Base-by-base conservation (phyloP, 345 rosid genomes). In the Cardamine resedifolia region DNA sequence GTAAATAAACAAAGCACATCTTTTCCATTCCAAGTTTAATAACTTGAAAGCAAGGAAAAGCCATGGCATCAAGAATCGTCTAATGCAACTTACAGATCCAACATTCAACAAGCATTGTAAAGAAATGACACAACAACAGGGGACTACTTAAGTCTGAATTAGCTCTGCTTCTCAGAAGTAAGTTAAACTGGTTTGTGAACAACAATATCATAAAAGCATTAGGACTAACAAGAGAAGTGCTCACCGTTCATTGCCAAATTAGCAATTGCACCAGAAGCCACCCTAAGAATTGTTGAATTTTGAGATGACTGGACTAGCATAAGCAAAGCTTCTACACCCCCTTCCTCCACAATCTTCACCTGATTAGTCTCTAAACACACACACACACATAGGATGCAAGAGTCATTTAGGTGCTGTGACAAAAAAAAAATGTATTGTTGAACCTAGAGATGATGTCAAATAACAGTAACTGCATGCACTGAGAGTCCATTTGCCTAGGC, bases 201-300 rank as follows among this genome's bases (percentile, higher is more conserved):
- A 64, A 64, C 3, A 57, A 16, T 24, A 55, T 34, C 58, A 45
- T 33, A 69, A 21, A 31, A 76, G 30, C 56, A 31, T 15, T 53
- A 53, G 72, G 70, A 24, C 70, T 11, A 67, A 50, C 19, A 50
- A 59, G 36, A 57, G 50, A 43, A 20, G 34, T 20, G 38, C 76
- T 71, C 81, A 93, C 98, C 97, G 30, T 90, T 93, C 98, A 93
- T 93, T 58, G 98, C 96, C 78, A 93, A 82, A 81, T 93, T 93
- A 44, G 98, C 98, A 58, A 93, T 85, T 71, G 98, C 98, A 39
- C 98, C 98, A 20, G 97, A 87, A 75, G 98, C 96, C 81, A 93
- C 98, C 83, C 97, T 81, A 58, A 90, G 92, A 61, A 93, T 85
- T 39, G 98, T 90, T 48, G 89, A 59, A 52, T 86, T 89, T 43